Percentiles rank a stretch among this genome's conserved stretches.
These are phyloP conservation scores for Mercurialis annua DNA, from an alignment of 345 rosid genomes.

Conservation along the genomic window DNA sequence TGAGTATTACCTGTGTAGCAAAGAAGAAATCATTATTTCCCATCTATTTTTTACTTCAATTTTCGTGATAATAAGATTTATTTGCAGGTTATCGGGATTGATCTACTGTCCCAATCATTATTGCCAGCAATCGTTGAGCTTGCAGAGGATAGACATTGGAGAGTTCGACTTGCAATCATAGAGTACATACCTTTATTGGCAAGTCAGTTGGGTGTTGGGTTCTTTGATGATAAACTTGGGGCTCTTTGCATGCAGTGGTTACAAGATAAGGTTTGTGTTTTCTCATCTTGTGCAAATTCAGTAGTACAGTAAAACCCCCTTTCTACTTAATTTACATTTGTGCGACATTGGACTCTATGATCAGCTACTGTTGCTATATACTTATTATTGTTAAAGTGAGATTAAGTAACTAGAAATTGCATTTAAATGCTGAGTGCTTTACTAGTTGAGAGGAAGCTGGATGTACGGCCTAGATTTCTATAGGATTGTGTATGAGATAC, in stretches of 20 bases:
- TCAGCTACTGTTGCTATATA: neutral
- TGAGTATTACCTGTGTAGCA: neutral
- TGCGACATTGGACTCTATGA: neutral
- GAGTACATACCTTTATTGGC: constrained; percentile 94
- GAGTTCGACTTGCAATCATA: constrained; percentile 90
- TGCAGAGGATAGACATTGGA: constrained; percentile 98
- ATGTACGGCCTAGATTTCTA: neutral
- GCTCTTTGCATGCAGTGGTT: constrained; percentile 98
- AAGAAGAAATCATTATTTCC: neutral
- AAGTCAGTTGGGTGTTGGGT: constrained; percentile 91
- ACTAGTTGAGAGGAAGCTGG: neutral
- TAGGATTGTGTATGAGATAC: neutral
- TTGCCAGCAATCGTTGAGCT: constrained; percentile 98
- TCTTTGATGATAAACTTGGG: constrained; percentile 91
- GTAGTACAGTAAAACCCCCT: neutral
- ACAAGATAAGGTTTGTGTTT: constrained; percentile 73
- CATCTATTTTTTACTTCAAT: neutral
- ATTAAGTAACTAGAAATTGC: constrained; percentile 2
- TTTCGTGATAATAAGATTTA: neutral
- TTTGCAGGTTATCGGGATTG: constrained; percentile 90
- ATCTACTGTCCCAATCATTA: constrained; percentile 85
- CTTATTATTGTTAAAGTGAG: neutral
- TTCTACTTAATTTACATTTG: neutral
- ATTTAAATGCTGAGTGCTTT: neutral
- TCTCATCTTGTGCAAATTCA: neutral